Conservation (phyloP, 2,329 filamentous ascomycete species). For the Ceratocystis papillata region DNA sequence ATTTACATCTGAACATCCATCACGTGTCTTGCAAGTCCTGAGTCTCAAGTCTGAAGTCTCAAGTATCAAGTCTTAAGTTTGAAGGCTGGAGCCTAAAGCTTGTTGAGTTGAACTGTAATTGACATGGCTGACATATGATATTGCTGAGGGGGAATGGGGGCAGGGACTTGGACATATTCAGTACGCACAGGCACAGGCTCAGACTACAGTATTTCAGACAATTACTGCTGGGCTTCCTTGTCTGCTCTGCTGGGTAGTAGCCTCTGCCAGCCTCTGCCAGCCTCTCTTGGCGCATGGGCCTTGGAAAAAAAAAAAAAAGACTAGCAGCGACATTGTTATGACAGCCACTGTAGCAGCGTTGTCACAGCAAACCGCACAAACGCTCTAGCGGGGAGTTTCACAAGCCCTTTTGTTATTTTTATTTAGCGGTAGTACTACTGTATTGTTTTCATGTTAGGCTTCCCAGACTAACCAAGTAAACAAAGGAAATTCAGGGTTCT, state of each 20-base stretch:
- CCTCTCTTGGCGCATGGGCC: neutral
- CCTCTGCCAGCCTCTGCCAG: neutral
- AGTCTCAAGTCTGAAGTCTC: neutral
- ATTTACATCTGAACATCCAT: neutral
- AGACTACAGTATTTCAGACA: neutral
- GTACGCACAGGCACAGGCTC: neutral
- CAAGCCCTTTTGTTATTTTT: neutral
- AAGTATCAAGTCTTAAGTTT: neutral
- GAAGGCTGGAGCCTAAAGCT: neutral
- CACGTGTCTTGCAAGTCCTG: neutral
- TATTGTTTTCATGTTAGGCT: neutral
- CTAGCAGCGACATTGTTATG: conserved; percentile 1
- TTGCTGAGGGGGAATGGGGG: too few relatives aligned
- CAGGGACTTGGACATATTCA: neutral
- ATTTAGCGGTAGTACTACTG: neutral
- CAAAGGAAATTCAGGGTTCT: conserved; percentile 2
- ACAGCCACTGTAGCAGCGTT: conserved; percentile 10
- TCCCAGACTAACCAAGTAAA: neutral
- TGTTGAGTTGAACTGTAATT: too few relatives aligned
- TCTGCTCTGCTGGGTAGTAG: neutral
- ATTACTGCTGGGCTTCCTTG: neutral
- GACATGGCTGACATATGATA: too few relatives aligned
- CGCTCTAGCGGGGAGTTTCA: conserved; percentile 11
- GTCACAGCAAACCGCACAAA: conserved; percentile 9
- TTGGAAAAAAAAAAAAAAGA: neutral